Percentiles rank a stretch among this genome's conserved stretches.
Evolutionary conservation across 805 yeast species (phyloP).

Genomic region (Scheffersomyces lignosus): DNA sequence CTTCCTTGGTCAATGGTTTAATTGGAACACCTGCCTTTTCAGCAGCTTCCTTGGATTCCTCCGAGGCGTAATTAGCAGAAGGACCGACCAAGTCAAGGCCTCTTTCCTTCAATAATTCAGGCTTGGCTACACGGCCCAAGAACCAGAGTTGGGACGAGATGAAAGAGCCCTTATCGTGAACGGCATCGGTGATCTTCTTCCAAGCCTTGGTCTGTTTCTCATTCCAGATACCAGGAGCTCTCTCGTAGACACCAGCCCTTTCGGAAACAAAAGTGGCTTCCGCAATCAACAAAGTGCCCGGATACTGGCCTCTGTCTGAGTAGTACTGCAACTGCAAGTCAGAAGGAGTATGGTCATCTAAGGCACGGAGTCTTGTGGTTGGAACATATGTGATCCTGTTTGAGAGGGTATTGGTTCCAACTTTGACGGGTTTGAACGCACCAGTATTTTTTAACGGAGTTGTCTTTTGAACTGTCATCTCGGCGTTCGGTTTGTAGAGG

Average conservation of each 20-base stretch:
- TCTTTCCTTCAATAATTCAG: constrained; percentile 33
- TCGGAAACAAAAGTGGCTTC: constrained; percentile 59
- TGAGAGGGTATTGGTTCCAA: constrained; percentile 36
- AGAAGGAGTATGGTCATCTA: constrained; percentile 41
- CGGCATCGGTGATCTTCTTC: constrained; percentile 16
- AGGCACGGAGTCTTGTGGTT: constrained; percentile 46
- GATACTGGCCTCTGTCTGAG: constrained; percentile 50
- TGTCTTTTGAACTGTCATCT: too few species aligned
- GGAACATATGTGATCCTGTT: constrained; percentile 53
- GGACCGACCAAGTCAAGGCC: constrained; percentile 41
- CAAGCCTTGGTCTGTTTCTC: constrained; percentile 28
- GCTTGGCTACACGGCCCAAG: constrained; percentile 27
- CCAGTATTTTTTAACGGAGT: constrained; percentile 27
- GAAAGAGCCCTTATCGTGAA: constrained; percentile 12
- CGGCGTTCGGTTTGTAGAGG: too few species aligned
- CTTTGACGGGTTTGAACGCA: constrained; percentile 44
- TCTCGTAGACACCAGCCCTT: constrained; percentile 20
- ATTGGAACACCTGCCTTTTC: constrained; percentile 25
- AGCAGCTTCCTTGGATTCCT: constrained; percentile 35
- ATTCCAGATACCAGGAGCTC: constrained; percentile 17
- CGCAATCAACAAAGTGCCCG: constrained; percentile 59
- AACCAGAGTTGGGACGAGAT: constrained; percentile 14
- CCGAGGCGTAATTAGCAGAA: constrained; percentile 36
- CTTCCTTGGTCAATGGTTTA: constrained; percentile 28
- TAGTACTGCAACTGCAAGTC: constrained; percentile 56